Conservation (phyloP, 495 filamentous ascomycete species). For the Usnea hakonensis region DNA sequence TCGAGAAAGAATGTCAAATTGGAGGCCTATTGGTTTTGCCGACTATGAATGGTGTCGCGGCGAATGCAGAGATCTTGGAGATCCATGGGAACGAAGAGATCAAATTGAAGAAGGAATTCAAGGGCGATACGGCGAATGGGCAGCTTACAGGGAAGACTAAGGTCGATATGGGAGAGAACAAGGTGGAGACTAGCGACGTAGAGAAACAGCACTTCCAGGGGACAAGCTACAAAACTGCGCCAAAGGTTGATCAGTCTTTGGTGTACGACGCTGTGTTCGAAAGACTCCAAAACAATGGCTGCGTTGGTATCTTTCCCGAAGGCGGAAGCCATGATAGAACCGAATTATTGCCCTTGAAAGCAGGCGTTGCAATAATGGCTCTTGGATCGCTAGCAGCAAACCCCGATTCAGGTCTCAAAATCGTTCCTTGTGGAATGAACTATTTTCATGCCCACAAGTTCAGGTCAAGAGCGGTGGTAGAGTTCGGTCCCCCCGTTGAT, state of each 20-base stretch:
- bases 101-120: slow-evolving; percentile 78
- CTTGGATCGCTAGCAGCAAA: slow-evolving; percentile 83
- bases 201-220: slow-evolving; percentile 53
- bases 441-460: slow-evolving; percentile 99
- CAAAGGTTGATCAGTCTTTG: slow-evolving; percentile 86
- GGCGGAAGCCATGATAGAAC: slow-evolving; percentile 96
- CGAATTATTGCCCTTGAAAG: slow-evolving; percentile 89
- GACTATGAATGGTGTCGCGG: slow-evolving; percentile 65
- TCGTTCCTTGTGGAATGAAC: slow-evolving; percentile 99
- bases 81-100: slow-evolving; percentile 76
- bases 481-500: slow-evolving; percentile 85
- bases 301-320: slow-evolving; percentile 95
- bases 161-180: slow-evolving; percentile 44
- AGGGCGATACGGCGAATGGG: slow-evolving; percentile 53
- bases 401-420: slow-evolving; percentile 86
- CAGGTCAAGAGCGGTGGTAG: slow-evolving; percentile 88
- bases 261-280: slow-evolving; percentile 92
- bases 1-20: slow-evolving; percentile 62
- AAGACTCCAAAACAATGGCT: slow-evolving; percentile 70
- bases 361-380: slow-evolving; percentile 97
- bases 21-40: slow-evolving; percentile 85
- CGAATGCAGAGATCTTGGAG: slow-evolving; percentile 71
- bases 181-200: slow-evolving; percentile 40
- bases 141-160: slow-evolving; percentile 73
- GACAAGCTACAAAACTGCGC: slow-evolving; percentile 75